These are phyloP conservation scores for Eimeria maxima DNA, from an alignment of 169 alveolate genomes.

Conservation along the genomic window DNA sequence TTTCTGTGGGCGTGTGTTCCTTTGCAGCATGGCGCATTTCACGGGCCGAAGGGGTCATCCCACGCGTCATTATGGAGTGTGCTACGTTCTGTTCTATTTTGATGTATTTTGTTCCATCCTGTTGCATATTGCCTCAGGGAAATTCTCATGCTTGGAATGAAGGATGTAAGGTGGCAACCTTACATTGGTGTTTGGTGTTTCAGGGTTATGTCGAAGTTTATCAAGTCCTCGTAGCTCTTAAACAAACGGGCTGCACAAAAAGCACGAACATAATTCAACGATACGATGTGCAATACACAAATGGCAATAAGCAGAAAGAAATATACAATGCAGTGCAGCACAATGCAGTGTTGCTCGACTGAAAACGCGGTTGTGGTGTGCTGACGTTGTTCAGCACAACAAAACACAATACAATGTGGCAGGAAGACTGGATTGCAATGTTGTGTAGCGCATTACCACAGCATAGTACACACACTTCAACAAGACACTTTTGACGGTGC, in stretches of 20 bases:
- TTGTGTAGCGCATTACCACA: not conserved
- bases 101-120: not conserved
- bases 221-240: constrained; percentile 45
- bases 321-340: not conserved
- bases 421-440: not conserved
- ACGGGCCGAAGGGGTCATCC: not conserved
- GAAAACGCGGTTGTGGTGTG: not conserved
- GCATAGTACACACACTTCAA: not conserved
- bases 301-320: not conserved
- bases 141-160: not conserved
- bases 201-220: constrained; percentile 71
- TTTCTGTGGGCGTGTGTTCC: not conserved
- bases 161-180: not conserved
- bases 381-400: not conserved
- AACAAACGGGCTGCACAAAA: constrained; percentile 52
- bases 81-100: not conserved
- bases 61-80: not conserved
- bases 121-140: not conserved
- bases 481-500: not conserved
- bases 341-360: not conserved
- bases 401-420: not conserved
- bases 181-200: constrained; percentile 81
- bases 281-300: not conserved
- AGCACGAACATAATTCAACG: not conserved
- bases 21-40: not conserved